phyloP scores from a whole-genome alignment of 202 grass and related monocot genomes.

The Alloteropsis angusta region DNA sequence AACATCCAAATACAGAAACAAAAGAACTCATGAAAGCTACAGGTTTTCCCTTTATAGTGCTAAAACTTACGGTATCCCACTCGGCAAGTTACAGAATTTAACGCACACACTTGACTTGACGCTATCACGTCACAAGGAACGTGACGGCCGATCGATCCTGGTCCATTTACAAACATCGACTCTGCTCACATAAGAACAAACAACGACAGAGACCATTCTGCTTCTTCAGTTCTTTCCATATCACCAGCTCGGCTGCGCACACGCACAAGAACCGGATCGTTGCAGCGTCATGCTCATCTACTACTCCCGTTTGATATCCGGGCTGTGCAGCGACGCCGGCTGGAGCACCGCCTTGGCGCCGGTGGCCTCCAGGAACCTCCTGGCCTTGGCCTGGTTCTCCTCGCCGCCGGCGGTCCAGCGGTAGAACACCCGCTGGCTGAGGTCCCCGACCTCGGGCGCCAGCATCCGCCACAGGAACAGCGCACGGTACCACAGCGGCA shows the following conservation, averaged over 20 bases:
- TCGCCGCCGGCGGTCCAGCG: not conserved
- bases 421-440: conserved; percentile 37
- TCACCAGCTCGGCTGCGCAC: too few species aligned
- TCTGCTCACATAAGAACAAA: too few species aligned
- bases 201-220: too few species aligned
- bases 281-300: not conserved
- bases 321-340: conserved; percentile 31
- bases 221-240: too few species aligned
- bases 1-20: too few species aligned
- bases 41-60: not conserved
- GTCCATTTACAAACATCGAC: too few species aligned
- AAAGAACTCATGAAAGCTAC: too few species aligned
- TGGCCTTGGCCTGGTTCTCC: not conserved
- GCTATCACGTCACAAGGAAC: too few species aligned
- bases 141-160: too few species aligned
- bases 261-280: too few species aligned
- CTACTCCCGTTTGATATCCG: conserved; percentile 53
- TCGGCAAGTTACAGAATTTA: not conserved
- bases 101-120: too few species aligned
- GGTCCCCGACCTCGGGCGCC: conserved; percentile 38
- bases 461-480: conserved; percentile 44
- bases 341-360: conserved; percentile 36
- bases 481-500: conserved; percentile 47
- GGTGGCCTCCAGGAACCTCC: conserved; percentile 28
- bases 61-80: not conserved